Evolutionary conservation across 2,329 filamentous ascomycete species (phyloP).

Genomic region (Phialophora tarda): DNA sequence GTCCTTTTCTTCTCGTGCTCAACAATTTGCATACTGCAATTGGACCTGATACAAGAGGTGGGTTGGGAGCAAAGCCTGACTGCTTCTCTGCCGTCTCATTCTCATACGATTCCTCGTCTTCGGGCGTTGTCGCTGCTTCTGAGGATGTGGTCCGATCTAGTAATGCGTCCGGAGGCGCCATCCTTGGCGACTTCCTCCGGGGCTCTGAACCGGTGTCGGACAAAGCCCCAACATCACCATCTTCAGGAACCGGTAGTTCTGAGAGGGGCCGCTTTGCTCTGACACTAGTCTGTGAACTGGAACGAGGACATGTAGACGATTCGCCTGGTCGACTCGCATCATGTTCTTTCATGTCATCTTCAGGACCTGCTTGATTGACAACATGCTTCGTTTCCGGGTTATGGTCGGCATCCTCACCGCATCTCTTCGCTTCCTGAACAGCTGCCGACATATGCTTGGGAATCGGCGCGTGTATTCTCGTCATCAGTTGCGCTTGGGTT

Average conservation of each 20-base stretch:
- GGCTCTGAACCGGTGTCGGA: constrained; percentile 24
- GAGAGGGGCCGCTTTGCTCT: constrained; percentile 53
- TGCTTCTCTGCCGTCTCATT: constrained; percentile 8
- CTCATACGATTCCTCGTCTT: constrained; percentile 8
- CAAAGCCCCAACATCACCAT: constrained; percentile 33
- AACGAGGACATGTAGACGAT: constrained; percentile 38
- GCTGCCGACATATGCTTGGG: constrained; percentile 52
- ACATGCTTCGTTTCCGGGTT: constrained; percentile 18
- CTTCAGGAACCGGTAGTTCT: constrained; percentile 47
- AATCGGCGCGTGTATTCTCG: constrained; percentile 64
- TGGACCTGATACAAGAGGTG: constrained; percentile 10
- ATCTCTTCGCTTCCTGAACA: constrained; percentile 60
- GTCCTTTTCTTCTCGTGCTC: constrained; percentile 24
- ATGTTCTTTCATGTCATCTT: constrained; percentile 56
- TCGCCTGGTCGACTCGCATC: constrained; percentile 50
- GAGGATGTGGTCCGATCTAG: neutral
- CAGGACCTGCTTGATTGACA: constrained; percentile 29
- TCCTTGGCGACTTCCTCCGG: constrained; percentile 47
- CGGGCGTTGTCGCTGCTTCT: neutral
- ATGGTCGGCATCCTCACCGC: constrained; percentile 56
- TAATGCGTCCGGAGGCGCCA: constrained; percentile 33
- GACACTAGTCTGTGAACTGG: constrained; percentile 40
- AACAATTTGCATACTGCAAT: constrained; percentile 26
- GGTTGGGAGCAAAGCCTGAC: neutral
- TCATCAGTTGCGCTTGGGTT: constrained; percentile 65